Evolutionary conservation across 1,139 yeast species (phyloP), one percentile per base, ranked within the genome.

Genomic region (Saccharomyces hybrid): DNA sequence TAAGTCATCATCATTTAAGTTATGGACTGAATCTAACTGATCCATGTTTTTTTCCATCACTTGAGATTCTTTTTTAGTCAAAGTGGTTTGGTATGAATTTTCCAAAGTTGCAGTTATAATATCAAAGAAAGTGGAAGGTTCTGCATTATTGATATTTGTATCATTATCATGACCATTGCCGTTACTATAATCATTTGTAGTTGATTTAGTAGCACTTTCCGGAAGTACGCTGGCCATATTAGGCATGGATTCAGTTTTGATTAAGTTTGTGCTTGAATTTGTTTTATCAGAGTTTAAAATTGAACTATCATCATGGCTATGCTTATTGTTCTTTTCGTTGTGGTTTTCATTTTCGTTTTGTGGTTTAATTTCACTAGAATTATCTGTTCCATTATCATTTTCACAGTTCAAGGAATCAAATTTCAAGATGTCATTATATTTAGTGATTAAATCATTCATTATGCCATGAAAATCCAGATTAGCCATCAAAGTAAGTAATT

Each of bases 381-480:
- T 4, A 7, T 31, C 16, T 25, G 13, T n/a, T 16, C 26, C 30
- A 3, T 28, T 30, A 14, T 47, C 34, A 5, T 38, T 38, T 16
- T 38, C 44, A 38, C 44, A 38, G n/a, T 38, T 44, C 20, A 47
- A 14, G 5, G 56, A 51, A 47, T 58, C 61, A 31, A 70, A 68
- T 46, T 57, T 61, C 14, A 66, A 60, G 53, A 78, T 78, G 59
- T 82, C 87, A 53, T 79, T 80, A 66, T 84, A 88, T 61, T 81
- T 83, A 7, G 70, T 66, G 3, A 84, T 73, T 51, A 86, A 71
- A 27, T 78, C 80, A 27, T 70, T 68, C 86, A 85, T 82, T 5
- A 81, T 78, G 5, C 84, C 85, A 68, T 83, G 82, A 65, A 85
- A 84, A 66, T 87, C 90, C 51, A 86, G 71, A 9, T 86, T 80